A percentile compares a stretch with the other conserved stretches of the same genome.
These are phyloP conservation scores for Talaromyces albobiverticillius DNA, from an alignment of 2,329 filamentous ascomycete genomes.

Conservation along the genomic window DNA sequence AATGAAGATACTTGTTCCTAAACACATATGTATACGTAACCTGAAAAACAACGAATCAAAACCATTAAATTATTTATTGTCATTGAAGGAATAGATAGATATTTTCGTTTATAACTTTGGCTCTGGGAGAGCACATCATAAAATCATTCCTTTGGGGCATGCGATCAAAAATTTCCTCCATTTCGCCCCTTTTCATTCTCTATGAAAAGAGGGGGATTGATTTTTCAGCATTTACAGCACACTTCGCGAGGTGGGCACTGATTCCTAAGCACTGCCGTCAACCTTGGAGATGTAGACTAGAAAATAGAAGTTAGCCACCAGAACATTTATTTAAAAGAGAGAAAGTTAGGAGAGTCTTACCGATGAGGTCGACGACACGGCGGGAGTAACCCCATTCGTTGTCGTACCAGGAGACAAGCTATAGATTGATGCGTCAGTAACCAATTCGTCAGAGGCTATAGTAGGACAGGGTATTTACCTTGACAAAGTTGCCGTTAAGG, in stretches of 20 bases:
- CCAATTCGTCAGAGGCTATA: not conserved
- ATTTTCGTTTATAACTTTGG: not conserved
- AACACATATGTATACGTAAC: not conserved
- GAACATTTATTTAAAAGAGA: not conserved
- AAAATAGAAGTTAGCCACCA: constrained; percentile 22
- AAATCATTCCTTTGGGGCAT: not conserved
- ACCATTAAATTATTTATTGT: constrained; percentile 7
- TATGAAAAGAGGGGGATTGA: not conserved
- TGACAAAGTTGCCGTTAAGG: constrained; percentile 97
- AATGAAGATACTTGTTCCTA: no score
- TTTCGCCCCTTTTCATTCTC: not conserved
- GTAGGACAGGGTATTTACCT: constrained; percentile 35
- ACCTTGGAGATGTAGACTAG: constrained; percentile 74
- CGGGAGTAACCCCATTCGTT: constrained; percentile 99
- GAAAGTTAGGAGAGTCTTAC: constrained; percentile 30
- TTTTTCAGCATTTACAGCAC: constrained; percentile 13
- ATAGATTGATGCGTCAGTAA: not conserved
- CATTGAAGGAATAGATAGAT: not conserved
- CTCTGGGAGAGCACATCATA: not conserved
- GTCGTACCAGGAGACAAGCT: constrained; percentile 94
- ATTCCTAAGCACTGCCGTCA: constrained; percentile 47
- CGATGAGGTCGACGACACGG: constrained; percentile 77
- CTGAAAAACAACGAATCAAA: not conserved
- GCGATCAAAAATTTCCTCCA: constrained; percentile 1
- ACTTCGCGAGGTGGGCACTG: constrained; percentile 13